A percentile compares a stretch with the other conserved stretches of the same genome.
phyloP scores from a whole-genome alignment of 768 basidiomycete species.

The Amanita brunnescens region DNA sequence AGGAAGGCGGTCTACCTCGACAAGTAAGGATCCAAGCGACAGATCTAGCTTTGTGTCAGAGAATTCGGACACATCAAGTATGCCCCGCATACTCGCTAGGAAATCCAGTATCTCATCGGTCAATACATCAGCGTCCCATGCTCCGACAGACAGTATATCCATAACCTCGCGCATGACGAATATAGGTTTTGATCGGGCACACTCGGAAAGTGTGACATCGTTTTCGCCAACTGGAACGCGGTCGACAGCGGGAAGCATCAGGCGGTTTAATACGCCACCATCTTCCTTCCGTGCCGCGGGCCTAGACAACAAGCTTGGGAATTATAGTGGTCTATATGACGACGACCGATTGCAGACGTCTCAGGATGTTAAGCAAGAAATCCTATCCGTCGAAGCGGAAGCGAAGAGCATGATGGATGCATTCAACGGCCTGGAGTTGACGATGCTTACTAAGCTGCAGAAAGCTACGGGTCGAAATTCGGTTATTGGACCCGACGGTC shows the following conservation, averaged over 20 bases:
- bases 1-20: slow-evolving; percentile 23
- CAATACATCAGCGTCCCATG: slow-evolving; percentile 31
- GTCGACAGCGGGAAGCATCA: slow-evolving; percentile 35
- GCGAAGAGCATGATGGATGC: slow-evolving; percentile 65
- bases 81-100: slow-evolving; percentile 33
- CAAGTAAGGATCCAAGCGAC: slow-evolving; percentile 38
- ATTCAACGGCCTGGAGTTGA: slow-evolving; percentile 72
- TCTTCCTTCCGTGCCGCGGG: slow-evolving; percentile 43
- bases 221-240: slow-evolving; percentile 28
- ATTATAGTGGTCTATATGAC: slow-evolving; percentile 36
- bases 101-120: slow-evolving; percentile 44
- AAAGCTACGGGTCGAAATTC: slow-evolving; percentile 8
- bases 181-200: slow-evolving; percentile 17
- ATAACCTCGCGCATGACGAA: slow-evolving; percentile 35
- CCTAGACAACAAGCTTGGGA: slow-evolving; percentile 29
- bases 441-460: slow-evolving; percentile 46
- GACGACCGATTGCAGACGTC: slow-evolving; percentile 53
- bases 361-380: slow-evolving; percentile 56
- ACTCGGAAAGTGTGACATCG: slow-evolving; percentile 19
- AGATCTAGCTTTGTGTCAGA: slow-evolving; percentile 37
- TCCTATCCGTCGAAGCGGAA: slow-evolving; percentile 63
- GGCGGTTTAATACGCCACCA: slow-evolving; percentile 45
- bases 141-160: slow-evolving; percentile 30
- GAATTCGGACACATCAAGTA: slow-evolving; percentile 27
- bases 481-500: slow-evolving; percentile 7